These are phyloP conservation scores for Termitomyces sp. DNA, from an alignment of 768 basidiomycete species.

Conservation along the genomic window DNA sequence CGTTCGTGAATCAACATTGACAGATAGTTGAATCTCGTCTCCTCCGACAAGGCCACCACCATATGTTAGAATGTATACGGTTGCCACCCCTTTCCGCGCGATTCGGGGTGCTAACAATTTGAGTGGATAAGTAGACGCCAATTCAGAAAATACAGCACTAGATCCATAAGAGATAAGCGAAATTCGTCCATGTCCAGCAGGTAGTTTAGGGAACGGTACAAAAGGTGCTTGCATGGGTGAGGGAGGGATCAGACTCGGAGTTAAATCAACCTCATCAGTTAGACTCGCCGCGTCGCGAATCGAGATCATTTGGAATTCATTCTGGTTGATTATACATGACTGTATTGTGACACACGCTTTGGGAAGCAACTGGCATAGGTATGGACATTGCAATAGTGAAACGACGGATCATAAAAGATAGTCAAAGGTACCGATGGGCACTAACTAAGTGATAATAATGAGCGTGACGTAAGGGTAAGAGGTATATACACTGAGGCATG, in stretches of 20 bases:
- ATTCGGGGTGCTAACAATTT: conserved; percentile 78
- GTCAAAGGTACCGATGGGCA: conserved; percentile 14
- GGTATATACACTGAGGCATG: conserved; percentile 10
- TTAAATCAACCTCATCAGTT: too few relatives aligned
- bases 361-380: background rate
- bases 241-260: background rate
- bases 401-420: conserved; percentile 19
- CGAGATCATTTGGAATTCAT: background rate
- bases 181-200: conserved; percentile 54
- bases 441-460: conserved; percentile 8
- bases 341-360: background rate
- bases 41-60: conserved; percentile 91
- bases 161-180: conserved; percentile 45
- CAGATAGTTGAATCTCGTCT: conserved; percentile 61
- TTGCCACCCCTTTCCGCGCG: conserved; percentile 41
- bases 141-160: conserved; percentile 60
- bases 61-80: conserved; percentile 80
- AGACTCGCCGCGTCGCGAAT: too few relatives aligned
- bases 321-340: background rate
- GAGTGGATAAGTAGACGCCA: conserved; percentile 80
- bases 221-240: conserved; percentile 10
- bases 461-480: conserved; percentile 8
- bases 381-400: background rate
- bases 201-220: conserved; percentile 21
- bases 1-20: conserved; percentile 50